phyloP scores from a whole-genome alignment of 352 stramenopile species.

The Pelagophyceae sp. region DNA sequence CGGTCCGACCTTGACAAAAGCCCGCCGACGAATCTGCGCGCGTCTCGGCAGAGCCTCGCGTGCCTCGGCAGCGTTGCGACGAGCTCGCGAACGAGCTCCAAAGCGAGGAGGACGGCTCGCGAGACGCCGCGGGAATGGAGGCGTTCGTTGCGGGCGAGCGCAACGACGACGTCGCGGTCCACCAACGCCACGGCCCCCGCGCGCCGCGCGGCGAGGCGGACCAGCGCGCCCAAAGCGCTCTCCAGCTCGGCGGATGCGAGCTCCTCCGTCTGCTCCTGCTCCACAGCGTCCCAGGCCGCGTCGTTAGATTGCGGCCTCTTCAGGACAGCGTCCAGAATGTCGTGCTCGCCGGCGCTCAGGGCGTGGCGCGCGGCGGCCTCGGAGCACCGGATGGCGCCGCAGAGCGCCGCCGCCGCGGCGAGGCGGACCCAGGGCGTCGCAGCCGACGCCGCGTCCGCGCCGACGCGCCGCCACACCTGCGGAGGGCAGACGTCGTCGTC shows the following conservation, averaged over 20 bases:
- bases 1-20: neutral
- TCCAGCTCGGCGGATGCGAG: neutral
- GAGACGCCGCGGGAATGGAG: too few relatives aligned
- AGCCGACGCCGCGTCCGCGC: neutral
- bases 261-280: neutral
- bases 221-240: too few relatives aligned
- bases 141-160: too few relatives aligned
- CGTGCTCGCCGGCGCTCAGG: neutral
- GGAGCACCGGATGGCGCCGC: neutral
- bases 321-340: too few relatives aligned
- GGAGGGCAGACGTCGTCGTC: too few relatives aligned
- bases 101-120: neutral
- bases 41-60: neutral
- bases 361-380: neutral
- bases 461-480: neutral
- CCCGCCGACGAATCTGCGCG: neutral
- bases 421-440: slow-evolving; percentile 4
- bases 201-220: too few relatives aligned
- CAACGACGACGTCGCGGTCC: too few relatives aligned
- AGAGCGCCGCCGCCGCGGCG: neutral
- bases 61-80: neutral
- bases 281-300: neutral
- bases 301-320: too few relatives aligned
- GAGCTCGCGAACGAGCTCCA: neutral
- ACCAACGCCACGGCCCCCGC: too few relatives aligned